Percentiles rank a stretch among this genome's conserved stretches.
Evolutionary conservation across 257 asterid genomes (phyloP).

Genomic region (Echium plantagineum): DNA sequence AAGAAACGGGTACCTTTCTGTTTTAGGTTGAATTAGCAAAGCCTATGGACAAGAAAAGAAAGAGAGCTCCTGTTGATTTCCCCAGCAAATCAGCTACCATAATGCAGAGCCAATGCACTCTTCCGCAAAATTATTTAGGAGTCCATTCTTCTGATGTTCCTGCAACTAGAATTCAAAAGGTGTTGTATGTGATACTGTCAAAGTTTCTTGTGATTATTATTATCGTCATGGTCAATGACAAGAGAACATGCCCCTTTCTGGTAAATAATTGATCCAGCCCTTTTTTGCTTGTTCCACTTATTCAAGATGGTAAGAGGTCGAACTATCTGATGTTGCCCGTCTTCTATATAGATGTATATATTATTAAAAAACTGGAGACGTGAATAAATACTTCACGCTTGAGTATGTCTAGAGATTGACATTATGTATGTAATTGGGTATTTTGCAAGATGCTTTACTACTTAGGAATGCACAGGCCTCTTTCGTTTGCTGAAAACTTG

Average conservation of each 20-base stretch:
- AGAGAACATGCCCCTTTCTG: neutral
- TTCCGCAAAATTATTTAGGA: conserved; percentile 21
- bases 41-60: conserved; percentile 61
- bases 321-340: neutral
- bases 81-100: conserved; percentile 26
- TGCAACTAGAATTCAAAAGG: conserved; percentile 31
- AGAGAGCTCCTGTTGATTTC: conserved; percentile 63
- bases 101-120: conserved; percentile 34
- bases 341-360: too few species aligned
- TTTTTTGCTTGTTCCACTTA: neutral
- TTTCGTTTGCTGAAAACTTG: too few species aligned
- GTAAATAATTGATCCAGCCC: neutral
- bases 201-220: neutral
- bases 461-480: too few species aligned
- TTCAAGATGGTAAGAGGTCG: neutral
- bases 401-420: too few species aligned
- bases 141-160: conserved; percentile 20
- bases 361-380: too few species aligned
- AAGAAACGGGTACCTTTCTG: conserved; percentile 12
- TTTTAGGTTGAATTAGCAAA: conserved; percentile 86
- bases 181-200: conserved; percentile 2
- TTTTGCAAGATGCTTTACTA: too few species aligned
- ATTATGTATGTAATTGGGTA: too few species aligned
- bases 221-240: neutral
- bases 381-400: too few species aligned